phyloP scores from a whole-genome alignment of 306 rosid species.

The Sphenostylis stenocarpa region DNA sequence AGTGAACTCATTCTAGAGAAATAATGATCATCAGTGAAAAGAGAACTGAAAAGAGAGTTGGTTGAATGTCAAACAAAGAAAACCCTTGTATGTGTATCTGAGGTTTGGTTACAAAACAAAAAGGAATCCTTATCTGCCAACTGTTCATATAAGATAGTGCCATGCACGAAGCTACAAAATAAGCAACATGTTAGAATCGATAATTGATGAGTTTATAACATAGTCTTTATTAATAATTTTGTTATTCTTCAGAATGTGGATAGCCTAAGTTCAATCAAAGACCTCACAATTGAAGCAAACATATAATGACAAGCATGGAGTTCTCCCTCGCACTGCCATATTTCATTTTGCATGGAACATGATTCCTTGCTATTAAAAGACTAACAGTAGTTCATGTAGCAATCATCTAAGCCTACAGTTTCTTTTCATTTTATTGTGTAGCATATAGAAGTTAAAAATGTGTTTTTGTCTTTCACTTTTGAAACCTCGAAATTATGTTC shows the following conservation, averaged over 20 bases:
- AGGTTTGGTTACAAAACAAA: too few relatives aligned
- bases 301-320: not conserved
- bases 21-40: too few relatives aligned
- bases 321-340: not conserved
- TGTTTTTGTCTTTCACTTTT: not conserved
- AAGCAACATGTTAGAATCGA: slow-evolving; percentile 11
- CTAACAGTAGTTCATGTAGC: not conserved
- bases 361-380: not conserved
- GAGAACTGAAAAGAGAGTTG: too few relatives aligned
- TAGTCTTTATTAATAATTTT: not conserved
- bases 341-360: not conserved
- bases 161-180: slow-evolving; percentile 20
- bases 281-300: not conserved
- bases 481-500: not conserved
- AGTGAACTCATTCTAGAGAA: not conserved
- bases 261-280: not conserved
- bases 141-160: slow-evolving; percentile 17
- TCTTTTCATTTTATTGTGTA: too few relatives aligned
- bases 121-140: slow-evolving; percentile 35
- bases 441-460: not conserved
- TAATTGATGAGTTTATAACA: not conserved
- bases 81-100: too few relatives aligned
- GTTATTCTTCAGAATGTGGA: not conserved
- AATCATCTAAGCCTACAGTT: not conserved
- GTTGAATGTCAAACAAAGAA: too few relatives aligned